Evolutionary conservation across 257 asterid species (phyloP).

Genomic region (Solanum chaucha): DNA sequence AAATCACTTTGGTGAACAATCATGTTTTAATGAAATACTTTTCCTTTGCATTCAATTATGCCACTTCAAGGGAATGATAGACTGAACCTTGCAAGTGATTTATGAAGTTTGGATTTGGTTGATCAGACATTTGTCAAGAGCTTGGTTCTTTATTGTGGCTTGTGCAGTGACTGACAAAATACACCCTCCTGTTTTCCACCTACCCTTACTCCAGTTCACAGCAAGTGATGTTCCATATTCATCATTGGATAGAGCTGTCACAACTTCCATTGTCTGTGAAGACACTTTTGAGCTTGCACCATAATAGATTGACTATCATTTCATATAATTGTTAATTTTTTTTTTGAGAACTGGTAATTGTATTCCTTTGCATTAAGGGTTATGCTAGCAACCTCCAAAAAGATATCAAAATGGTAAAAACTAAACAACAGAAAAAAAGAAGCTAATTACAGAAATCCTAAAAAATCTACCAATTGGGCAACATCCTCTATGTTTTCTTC

Average conservation of each 20-base stretch:
- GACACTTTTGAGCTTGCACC: background rate
- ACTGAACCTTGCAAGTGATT: no score
- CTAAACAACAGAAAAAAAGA: background rate
- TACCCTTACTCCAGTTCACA: background rate
- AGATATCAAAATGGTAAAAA: no score
- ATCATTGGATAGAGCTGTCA: background rate
- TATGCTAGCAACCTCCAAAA: background rate
- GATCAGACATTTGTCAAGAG: background rate
- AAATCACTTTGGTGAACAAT: no score
- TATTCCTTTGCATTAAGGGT: background rate
- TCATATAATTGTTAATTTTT: background rate
- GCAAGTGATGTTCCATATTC: background rate
- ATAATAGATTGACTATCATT: background rate
- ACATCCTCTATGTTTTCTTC: background rate
- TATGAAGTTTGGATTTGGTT: background rate
- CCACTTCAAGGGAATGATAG: no score
- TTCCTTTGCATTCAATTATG: no score
- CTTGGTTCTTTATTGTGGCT: background rate
- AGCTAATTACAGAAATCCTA: background rate
- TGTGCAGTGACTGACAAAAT: background rate
- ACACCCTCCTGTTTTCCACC: background rate
- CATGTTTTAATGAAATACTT: no score
- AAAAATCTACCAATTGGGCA: background rate
- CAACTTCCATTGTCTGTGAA: background rate
- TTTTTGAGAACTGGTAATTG: background rate